A percentile compares a stretch with the other conserved stretches of the same genome.
phyloP scores from a whole-genome alignment of 169 alveolate genomes.

The Plasmodium relictum region DNA sequence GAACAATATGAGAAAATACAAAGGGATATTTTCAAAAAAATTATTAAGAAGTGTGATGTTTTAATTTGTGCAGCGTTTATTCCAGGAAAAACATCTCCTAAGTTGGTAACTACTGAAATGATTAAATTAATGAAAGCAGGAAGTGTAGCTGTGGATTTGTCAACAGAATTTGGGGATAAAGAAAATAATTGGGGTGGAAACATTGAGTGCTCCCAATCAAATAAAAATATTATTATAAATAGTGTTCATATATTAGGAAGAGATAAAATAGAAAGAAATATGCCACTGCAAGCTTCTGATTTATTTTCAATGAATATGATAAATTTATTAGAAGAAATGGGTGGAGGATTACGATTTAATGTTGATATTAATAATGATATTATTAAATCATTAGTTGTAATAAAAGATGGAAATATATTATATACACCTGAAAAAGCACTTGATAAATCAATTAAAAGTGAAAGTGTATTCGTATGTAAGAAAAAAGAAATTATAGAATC shows the following conservation, averaged over 20 bases:
- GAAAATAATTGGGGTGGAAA: slow-evolving; percentile 92
- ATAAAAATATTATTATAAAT: slow-evolving; percentile 82
- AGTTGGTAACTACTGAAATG: slow-evolving; percentile 88
- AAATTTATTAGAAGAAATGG: slow-evolving; percentile 86
- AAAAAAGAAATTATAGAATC: slow-evolving; percentile 47
- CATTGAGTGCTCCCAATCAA: slow-evolving; percentile 88
- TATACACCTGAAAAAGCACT: slow-evolving; percentile 76
- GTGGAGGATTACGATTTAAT: slow-evolving; percentile 85
- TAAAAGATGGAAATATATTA: slow-evolving; percentile 79
- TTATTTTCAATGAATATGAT: slow-evolving; percentile 89
- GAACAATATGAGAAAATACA: slow-evolving; percentile 83
- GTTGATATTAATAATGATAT: slow-evolving; percentile 85
- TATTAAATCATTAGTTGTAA: slow-evolving; percentile 81
- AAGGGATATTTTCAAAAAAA: slow-evolving; percentile 85
- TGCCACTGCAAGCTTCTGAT: slow-evolving; percentile 91
- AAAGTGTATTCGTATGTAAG: slow-evolving; percentile 56
- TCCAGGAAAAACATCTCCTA: slow-evolving; percentile 95
- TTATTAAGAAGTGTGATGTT: slow-evolving; percentile 91
- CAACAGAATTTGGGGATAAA: slow-evolving; percentile 88
- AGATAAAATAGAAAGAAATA: slow-evolving; percentile 90
- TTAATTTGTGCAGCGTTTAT: slow-evolving; percentile 94
- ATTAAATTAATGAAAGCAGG: slow-evolving; percentile 91
- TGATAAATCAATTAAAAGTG: slow-evolving; percentile 39
- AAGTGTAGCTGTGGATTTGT: slow-evolving; percentile 93
- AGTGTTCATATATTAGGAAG: slow-evolving; percentile 93